Base-by-base conservation (phyloP, 495 filamentous ascomycete species). In the Penicillium taxi region DNA sequence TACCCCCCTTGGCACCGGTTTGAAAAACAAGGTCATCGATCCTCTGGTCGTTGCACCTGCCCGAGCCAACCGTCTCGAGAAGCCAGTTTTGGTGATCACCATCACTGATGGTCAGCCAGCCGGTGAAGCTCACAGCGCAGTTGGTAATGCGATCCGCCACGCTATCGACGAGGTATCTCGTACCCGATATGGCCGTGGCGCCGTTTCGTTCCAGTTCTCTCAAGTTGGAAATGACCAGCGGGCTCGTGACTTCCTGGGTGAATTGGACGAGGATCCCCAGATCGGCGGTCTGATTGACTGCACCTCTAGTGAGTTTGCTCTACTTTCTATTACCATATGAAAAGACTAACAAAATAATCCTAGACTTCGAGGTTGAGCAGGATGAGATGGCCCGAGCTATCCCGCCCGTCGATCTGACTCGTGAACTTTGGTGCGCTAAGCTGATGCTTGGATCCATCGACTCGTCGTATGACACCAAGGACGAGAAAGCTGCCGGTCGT, bases 401-500 rank as follows among this genome's bases (percentile, higher is more conserved):
- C 35, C 75, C 69, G 2, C 70, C 70, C 0, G 63, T 80, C 16
- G 59, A 74, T 39, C 56, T 85, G 38, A 81, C 80, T 11, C 73
- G 74, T 9, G 75, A 83, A 27, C 72, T 78, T 35, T 85, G 81
- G 80, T 67, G 80, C 40, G 71, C 78, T 13, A 85, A 84, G 53
- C 62, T 85, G 32, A 78, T 85, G 54, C 70, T 85, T 9, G 81
- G 81, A 32, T 73, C 79, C 26, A 80, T 85, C 44, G 78, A 82
- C 52, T 58, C 69, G 2, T 74, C 71, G 6, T 82, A 82, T 41
- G 78, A 82, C 37, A 70, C 59, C 47, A 80, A 82, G 51, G 78
- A 82, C 44, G 78, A 82, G 56, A 69, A 69, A 44, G 56, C 55
- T 3, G 47, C 48, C 22, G 42, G 50, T 2, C 50, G 49, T 35